phyloP scores from a whole-genome alignment of 2,329 filamentous ascomycete species.

The Cephalotrichum gorgonifer region DNA sequence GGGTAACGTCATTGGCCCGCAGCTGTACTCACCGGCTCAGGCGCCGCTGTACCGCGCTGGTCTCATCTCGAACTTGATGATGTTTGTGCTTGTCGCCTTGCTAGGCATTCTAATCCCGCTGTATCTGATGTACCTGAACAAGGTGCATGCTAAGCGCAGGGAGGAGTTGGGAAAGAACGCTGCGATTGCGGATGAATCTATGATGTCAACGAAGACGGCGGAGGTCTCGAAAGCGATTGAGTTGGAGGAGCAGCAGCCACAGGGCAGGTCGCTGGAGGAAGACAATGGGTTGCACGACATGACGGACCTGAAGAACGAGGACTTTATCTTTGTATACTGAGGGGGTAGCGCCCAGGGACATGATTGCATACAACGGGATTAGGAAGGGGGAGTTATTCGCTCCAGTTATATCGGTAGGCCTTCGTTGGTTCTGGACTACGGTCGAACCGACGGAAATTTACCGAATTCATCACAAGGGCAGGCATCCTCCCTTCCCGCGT shows the following conservation, averaged over 20 bases:
- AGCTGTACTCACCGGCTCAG: constrained; percentile 48
- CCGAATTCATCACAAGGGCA: too few species aligned
- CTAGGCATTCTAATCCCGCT: constrained; percentile 30
- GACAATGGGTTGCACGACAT: constrained; percentile 26
- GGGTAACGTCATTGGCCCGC: constrained; percentile 57
- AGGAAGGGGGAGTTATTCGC: too few species aligned
- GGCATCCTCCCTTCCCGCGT: too few species aligned
- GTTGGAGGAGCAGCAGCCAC: constrained; percentile 8
- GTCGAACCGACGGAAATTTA: too few species aligned
- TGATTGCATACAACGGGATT: too few species aligned
- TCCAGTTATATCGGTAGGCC: too few species aligned
- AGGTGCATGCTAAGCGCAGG: constrained; percentile 40
- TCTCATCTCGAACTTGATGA: constrained; percentile 46
- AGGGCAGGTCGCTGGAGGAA: constrained; percentile 15
- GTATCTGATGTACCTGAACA: constrained; percentile 44
- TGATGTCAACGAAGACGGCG: constrained; percentile 9
- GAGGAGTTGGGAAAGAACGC: constrained; percentile 50
- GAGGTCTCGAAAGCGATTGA: constrained; percentile 18
- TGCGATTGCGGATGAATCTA: constrained; percentile 49
- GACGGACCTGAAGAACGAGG: constrained; percentile 15
- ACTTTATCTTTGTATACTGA: constrained; percentile 5
- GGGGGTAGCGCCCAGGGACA: too few species aligned
- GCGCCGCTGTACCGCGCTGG: constrained; percentile 34
- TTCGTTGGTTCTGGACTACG: too few species aligned
- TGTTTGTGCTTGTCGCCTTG: constrained; percentile 50